phyloP scores from a whole-genome alignment of 2,329 filamentous ascomycete genomes.

The Didymella keratinophila region DNA sequence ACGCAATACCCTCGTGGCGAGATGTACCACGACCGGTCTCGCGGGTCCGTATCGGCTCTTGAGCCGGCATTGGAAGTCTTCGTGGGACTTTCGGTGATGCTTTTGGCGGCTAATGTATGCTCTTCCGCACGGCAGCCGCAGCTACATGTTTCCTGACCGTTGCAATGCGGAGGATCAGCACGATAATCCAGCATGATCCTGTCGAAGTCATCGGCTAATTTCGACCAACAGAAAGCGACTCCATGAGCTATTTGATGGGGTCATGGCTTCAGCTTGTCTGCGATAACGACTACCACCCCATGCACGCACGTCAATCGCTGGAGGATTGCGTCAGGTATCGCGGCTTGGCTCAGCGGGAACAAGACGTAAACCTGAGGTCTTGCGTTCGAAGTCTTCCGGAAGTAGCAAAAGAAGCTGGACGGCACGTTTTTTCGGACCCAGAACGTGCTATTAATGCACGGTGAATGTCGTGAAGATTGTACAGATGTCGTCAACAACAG shows the following conservation, averaged over 20 bases:
- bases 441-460: conserved; percentile 4
- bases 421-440: background rate
- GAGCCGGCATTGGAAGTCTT: background rate
- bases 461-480: conserved; percentile 12
- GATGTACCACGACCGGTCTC: background rate
- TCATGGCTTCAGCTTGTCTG: background rate
- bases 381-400: background rate
- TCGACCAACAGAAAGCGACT: background rate
- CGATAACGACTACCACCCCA: conserved; percentile 21
- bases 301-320: conserved; percentile 30
- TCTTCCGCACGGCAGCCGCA: background rate
- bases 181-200: too few species aligned
- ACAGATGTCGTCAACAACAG: conserved; percentile 17
- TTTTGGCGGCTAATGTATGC: background rate
- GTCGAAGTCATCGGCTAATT: background rate
- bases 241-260: background rate
- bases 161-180: background rate
- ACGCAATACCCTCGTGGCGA: conserved; percentile 5
- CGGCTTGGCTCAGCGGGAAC: conserved; percentile 21
- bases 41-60: background rate
- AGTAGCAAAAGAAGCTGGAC: background rate
- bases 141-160: background rate
- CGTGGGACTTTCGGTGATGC: too few species aligned
- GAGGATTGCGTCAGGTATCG: conserved; percentile 29
- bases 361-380: background rate